These are phyloP conservation scores for Mycena alexandri DNA, from an alignment of 768 basidiomycete species.

Conservation along the genomic window DNA sequence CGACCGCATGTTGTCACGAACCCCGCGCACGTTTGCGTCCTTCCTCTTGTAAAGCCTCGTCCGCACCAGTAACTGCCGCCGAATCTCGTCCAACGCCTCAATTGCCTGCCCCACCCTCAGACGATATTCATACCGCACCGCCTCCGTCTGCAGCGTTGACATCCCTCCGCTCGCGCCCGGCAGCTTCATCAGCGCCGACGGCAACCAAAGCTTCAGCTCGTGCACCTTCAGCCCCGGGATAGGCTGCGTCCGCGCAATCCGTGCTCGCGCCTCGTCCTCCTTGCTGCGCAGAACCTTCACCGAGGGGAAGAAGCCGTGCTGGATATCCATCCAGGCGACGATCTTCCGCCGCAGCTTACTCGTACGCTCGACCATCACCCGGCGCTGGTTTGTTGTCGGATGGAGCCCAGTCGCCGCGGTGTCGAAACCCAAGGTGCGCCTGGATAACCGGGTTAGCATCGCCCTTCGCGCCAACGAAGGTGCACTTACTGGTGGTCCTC, in stretches of 20 bases:
- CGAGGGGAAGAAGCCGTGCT: conserved; percentile 4
- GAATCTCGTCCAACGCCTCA: not conserved
- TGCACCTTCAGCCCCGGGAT: not conserved
- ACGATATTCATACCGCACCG: not conserved
- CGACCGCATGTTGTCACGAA: conserved; percentile 42
- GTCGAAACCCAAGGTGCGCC: conserved; percentile 9
- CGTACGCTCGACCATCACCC: conserved; percentile 14
- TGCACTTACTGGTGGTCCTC: conserved; percentile 37
- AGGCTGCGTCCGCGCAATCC: not conserved
- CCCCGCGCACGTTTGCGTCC: conserved; percentile 36
- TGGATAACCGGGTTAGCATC: not conserved
- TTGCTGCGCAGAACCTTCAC: not conserved
- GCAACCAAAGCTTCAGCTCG: conserved; percentile 39
- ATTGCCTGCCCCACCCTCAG: not conserved
- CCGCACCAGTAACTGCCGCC: not conserved
- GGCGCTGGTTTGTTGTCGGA: not conserved
- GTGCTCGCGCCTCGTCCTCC: conserved; percentile 7
- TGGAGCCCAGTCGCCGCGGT: conserved; percentile 7
- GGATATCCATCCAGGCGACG: conserved; percentile 8
- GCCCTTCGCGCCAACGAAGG: not conserved
- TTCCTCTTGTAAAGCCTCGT: not conserved
- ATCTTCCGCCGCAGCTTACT: conserved; percentile 16
- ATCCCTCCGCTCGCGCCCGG: not conserved
- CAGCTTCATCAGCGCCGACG: conserved; percentile 40
- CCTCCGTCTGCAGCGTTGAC: not conserved